These are phyloP conservation scores for Diplogelasinospora grovesii DNA, from an alignment of 495 filamentous ascomycete genomes.

Conservation along the genomic window DNA sequence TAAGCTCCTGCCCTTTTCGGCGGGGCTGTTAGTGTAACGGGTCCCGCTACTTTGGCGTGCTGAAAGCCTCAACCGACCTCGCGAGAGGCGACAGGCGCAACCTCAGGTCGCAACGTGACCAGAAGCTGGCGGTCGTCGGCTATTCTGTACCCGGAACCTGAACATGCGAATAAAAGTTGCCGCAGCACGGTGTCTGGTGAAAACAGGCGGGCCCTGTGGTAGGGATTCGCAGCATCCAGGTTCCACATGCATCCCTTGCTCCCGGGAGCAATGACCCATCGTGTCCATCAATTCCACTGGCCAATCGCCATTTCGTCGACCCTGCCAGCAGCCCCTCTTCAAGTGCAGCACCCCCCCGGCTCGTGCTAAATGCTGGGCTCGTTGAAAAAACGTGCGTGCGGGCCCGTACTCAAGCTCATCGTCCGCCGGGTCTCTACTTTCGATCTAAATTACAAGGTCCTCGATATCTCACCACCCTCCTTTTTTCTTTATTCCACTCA, in stretches of 20 bases:
- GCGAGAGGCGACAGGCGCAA: too few species aligned
- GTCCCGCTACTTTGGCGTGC: too few species aligned
- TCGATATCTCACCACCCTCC: conserved; percentile 1
- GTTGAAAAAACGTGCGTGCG: conserved; percentile 36
- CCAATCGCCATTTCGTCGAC: conserved; percentile 6
- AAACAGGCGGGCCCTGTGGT: conserved; percentile 15
- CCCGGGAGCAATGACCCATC: conserved; percentile 7
- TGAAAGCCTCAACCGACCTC: too few species aligned
- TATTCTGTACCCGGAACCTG: conserved; percentile 15
- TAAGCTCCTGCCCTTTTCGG: too few species aligned
- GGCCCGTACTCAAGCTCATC: conserved; percentile 20
- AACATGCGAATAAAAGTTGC: too few species aligned
- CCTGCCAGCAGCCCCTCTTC: conserved; percentile 8
- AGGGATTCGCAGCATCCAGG: not conserved
- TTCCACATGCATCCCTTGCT: conserved; percentile 2
- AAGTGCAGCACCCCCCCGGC: conserved; percentile 7
- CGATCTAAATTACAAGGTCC: not conserved
- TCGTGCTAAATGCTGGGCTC: conserved; percentile 19
- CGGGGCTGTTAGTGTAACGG: too few species aligned
- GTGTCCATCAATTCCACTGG: conserved; percentile 8
- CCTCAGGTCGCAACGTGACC: too few species aligned
- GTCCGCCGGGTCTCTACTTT: conserved; percentile 6
- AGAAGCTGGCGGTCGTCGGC: too few species aligned
- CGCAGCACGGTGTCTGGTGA: too few species aligned
- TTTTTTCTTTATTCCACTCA: not conserved